Evolutionary conservation across 2,329 filamentous ascomycete genomes (phyloP), one percentile per base, ranked within the genome.

Genomic region (Ophiostoma populinum): DNA sequence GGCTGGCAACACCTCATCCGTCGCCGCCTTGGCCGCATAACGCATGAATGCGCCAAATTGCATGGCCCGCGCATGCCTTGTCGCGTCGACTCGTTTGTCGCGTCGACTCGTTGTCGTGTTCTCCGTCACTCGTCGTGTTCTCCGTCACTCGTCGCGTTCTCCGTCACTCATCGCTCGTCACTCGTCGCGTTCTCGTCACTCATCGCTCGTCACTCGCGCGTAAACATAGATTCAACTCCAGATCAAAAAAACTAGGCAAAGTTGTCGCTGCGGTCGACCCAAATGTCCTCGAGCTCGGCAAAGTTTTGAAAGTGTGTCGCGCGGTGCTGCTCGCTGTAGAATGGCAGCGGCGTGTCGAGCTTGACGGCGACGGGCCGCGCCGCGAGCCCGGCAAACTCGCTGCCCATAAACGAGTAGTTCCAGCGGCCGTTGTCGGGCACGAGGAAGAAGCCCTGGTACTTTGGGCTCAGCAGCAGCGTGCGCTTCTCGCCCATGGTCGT

Each of bases 391-490:
- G 77, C 75, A 52, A 95, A 98, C 1, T 75, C 75, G 45, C 76
- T 83, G 37, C 90, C 90, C 75, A 95, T 83, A 65, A 98, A 98
- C 55, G 80, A 90, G 62, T 94, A 98, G 58, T 98, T 98, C 90
- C 90, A 98, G 41, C 79, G 67, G 42, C 75, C 76, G 36, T 78
- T 77, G 50, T 94, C 86, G 0, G 90, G 90, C 16, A 95, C 85
- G 37, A 98, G 62, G 72, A 98, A 98, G 63, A 86, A 95, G 19
- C 90, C 92, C 46, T 80, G 74, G 54, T 94, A 93, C 55, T 86
- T 81, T 48, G 94, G 87, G 44, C 81, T 92, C 35, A 98, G 70
- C 19, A 98, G 62, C 37, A 98, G 63, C 61, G 98, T 92, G 47
- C 83, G 85, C 62, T 95, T 95, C 57, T 92, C 80, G 35, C 90